Evolutionary conservation across 148 eudicot species (phyloP), one percentile per base, ranked within the genome.

Genomic region (Chenopodium formosanum): DNA sequence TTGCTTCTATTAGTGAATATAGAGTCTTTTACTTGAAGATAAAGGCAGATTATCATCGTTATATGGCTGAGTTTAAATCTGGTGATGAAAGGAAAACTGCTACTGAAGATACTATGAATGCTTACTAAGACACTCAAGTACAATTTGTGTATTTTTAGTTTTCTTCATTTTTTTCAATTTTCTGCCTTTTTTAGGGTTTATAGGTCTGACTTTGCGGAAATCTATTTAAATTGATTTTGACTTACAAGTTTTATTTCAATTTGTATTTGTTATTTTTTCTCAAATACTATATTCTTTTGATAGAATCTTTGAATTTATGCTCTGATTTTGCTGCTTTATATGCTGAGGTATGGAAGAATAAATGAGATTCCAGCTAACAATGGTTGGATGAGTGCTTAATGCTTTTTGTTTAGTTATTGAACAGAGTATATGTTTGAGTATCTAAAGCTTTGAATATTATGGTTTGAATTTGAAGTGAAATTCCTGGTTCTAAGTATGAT

Each of bases 51-150:
- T n/a, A n/a, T n/a, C n/a, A n/a, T n/a, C n/a, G n/a, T n/a, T n/a
- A n/a, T n/a, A n/a, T n/a, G n/a, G n/a, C n/a, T n/a, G n/a, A n/a
- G n/a, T n/a, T n/a, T n/a, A n/a, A n/a, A n/a, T n/a, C n/a, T n/a
- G n/a, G n/a, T n/a, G n/a, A n/a, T n/a, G n/a, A n/a, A n/a, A n/a
- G n/a, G n/a, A n/a, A n/a, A n/a, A n/a, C n/a, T n/a, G n/a, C n/a
- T n/a, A n/a, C n/a, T n/a, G n/a, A n/a, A n/a, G n/a, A n/a, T n/a
- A 90, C 89, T 66, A 88, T 88, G 86, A 25, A 60, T 3, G 89
- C 92, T 32, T 90, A 90, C 60, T 86, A 88, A 46, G 84, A 86
- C 58, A 90, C 92, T 81, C 92, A 90, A 89, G 92, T 90, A n/a
- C n/a, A n/a, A n/a, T n/a, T 60, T 20, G n/a, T 20, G n/a, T 11